These are phyloP conservation scores for Patellaria atrata DNA, from an alignment of 495 filamentous ascomycete species.

Conservation along the genomic window DNA sequence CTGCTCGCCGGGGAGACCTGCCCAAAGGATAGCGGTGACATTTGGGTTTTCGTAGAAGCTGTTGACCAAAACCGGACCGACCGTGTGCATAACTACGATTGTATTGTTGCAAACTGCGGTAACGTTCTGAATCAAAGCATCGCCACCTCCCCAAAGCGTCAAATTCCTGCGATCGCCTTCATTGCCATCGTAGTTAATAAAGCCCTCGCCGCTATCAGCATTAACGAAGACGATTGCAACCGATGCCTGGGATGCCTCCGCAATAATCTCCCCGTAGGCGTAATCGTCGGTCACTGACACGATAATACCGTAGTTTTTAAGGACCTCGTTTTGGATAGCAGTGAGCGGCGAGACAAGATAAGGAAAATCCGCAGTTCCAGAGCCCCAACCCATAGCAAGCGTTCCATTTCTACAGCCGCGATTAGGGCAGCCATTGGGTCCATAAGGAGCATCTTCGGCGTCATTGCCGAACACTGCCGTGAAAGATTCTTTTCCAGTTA, in stretches of 20 bases:
- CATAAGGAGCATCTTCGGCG: constrained; percentile 58
- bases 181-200: constrained; percentile 71
- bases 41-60: constrained; percentile 76
- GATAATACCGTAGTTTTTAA: constrained; percentile 45
- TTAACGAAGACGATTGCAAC: constrained; percentile 82
- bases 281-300: constrained; percentile 68
- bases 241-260: constrained; percentile 49
- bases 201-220: constrained; percentile 76
- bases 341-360: constrained; percentile 80
- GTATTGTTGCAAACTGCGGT: constrained; percentile 73
- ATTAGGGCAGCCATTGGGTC: constrained; percentile 77
- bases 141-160: constrained; percentile 74
- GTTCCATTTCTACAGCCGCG: constrained; percentile 78
- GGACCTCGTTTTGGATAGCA: constrained; percentile 64
- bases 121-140: constrained; percentile 63
- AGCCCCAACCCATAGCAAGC: constrained; percentile 89
- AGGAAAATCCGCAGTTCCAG: constrained; percentile 77
- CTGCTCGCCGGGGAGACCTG: constrained; percentile 84
- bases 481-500: constrained; percentile 57
- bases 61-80: constrained; percentile 63
- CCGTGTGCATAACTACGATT: constrained; percentile 79
- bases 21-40: constrained; percentile 87
- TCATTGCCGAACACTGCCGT: constrained; percentile 79
- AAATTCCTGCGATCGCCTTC: constrained; percentile 85
- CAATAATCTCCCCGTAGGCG: constrained; percentile 42